Evolutionary conservation across 139 green algal species (phyloP).

Genomic region (Tetraselmis chui): DNA sequence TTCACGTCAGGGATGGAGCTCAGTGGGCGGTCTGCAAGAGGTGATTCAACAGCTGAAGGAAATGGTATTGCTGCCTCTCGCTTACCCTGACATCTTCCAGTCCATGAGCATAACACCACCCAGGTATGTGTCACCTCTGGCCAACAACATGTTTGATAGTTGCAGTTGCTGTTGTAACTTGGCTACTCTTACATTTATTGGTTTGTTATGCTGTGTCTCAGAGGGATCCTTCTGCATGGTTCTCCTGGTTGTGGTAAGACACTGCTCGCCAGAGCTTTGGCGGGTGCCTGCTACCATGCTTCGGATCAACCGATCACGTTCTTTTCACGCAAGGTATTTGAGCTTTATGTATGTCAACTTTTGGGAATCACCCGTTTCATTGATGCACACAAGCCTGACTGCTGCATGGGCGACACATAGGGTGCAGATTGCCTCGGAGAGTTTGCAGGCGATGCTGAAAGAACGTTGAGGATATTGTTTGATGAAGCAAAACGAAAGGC

Average conservation of each 20-base stretch:
- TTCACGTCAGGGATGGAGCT: conserved; percentile 24
- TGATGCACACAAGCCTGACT: too few species aligned
- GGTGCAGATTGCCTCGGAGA: conserved; percentile 80
- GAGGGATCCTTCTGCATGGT: conserved; percentile 63
- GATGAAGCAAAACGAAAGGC: conserved; percentile 58
- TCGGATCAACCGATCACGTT: conserved; percentile 54
- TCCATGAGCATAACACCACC: conserved; percentile 51
- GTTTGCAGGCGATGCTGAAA: conserved; percentile 81
- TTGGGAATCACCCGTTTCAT: too few species aligned
- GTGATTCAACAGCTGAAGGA: conserved; percentile 57
- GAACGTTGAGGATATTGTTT: conserved; percentile 76
- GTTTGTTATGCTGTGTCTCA: conserved; percentile 19
- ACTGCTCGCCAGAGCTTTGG: conserved; percentile 48
- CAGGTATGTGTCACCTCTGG: too few species aligned
- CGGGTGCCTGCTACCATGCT: conserved; percentile 40
- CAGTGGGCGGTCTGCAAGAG: conserved; percentile 39
- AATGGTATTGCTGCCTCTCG: conserved; percentile 80
- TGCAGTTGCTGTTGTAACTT: too few species aligned
- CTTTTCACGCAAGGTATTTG: conserved; percentile 65
- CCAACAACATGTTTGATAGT: too few species aligned
- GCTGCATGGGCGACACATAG: too few species aligned
- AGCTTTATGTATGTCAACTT: too few species aligned
- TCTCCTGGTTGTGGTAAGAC: conserved; percentile 69
- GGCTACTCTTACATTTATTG: too few species aligned
- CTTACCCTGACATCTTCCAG: conserved; percentile 64